A percentile compares a stretch with the other conserved stretches of the same genome.
phyloP scores from a whole-genome alignment of 2,329 filamentous ascomycete species.

The Fusarium scirpi region DNA sequence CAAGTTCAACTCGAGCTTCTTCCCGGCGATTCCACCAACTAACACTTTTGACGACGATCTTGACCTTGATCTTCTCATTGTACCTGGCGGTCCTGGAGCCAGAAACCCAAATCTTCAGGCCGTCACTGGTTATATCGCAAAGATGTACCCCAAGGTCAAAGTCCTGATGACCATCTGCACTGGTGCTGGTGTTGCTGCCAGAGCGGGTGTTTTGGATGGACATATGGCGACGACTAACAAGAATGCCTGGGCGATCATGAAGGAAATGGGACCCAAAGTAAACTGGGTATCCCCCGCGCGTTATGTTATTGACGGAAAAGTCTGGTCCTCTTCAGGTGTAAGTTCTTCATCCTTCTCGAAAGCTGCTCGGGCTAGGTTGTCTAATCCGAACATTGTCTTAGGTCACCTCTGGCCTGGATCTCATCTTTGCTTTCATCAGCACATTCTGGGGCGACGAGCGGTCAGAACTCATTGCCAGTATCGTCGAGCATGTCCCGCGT shows the following conservation, averaged over 20 bases:
- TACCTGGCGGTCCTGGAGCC: conserved; percentile 71
- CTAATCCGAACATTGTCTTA: conserved; percentile 17
- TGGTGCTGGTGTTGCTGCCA: conserved; percentile 69
- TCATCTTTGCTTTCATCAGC: conserved; percentile 53
- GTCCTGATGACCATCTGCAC: conserved; percentile 76
- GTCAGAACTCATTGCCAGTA: conserved; percentile 59
- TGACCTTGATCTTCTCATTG: conserved; percentile 68
- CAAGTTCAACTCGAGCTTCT: conserved; percentile 52
- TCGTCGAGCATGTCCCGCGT: conserved; percentile 64
- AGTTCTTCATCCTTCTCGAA: conserved; percentile 34
- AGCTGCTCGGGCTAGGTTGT: background rate
- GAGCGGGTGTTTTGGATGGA: conserved; percentile 70
- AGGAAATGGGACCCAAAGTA: conserved; percentile 61
- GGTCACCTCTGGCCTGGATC: conserved; percentile 54
- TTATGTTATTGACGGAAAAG: conserved; percentile 73
- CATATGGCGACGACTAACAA: conserved; percentile 76
- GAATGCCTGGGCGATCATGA: conserved; percentile 63
- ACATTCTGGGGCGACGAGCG: conserved; percentile 63
- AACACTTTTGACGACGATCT: conserved; percentile 66
- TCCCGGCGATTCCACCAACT: conserved; percentile 55
- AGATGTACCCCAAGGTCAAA: conserved; percentile 60
- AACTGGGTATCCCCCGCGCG: conserved; percentile 72
- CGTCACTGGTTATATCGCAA: conserved; percentile 50
- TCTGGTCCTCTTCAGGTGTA: conserved; percentile 73
- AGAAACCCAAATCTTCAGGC: conserved; percentile 55